Evolutionary conservation across 2,329 filamentous ascomycete species (phyloP).

Genomic region (Aspergillus ustus): DNA sequence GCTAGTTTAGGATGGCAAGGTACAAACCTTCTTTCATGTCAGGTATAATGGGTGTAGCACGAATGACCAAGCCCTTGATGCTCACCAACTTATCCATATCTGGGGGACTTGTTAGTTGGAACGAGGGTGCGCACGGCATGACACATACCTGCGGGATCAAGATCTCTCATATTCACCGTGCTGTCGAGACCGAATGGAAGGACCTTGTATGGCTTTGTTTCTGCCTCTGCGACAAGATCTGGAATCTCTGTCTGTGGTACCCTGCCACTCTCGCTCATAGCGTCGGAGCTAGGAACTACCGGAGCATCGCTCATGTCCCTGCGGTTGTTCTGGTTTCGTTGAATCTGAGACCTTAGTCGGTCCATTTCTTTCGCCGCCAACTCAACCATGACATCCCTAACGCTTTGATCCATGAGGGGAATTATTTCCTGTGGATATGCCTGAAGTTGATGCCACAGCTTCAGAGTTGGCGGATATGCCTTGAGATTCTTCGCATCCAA

Average conservation of each 20-base stretch:
- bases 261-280: conserved; percentile 51
- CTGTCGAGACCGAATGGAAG: conserved; percentile 87
- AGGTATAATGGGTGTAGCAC: conserved; percentile 92
- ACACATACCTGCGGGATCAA: conserved; percentile 77
- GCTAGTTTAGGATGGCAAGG: background rate
- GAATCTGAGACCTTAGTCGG: conserved; percentile 63
- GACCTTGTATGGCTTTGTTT: conserved; percentile 80
- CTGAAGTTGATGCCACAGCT: conserved; percentile 94
- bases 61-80: conserved; percentile 94
- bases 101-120: conserved; percentile 33
- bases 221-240: conserved; percentile 76
- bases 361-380: conserved; percentile 80
- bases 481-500: conserved; percentile 88
- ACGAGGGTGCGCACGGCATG: background rate
- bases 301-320: conserved; percentile 72
- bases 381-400: conserved; percentile 93
- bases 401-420: conserved; percentile 90
- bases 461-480: conserved; percentile 87
- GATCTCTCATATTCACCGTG: conserved; percentile 86
- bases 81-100: conserved; percentile 96
- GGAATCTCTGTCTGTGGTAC: conserved; percentile 56
- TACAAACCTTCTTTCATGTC: conserved; percentile 85
- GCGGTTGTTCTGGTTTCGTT: conserved; percentile 54
- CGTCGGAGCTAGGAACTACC: conserved; percentile 79
- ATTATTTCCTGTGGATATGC: conserved; percentile 96